Conservation (phyloP, 441 rosid species). For the Pelargonium citronellum region DNA sequence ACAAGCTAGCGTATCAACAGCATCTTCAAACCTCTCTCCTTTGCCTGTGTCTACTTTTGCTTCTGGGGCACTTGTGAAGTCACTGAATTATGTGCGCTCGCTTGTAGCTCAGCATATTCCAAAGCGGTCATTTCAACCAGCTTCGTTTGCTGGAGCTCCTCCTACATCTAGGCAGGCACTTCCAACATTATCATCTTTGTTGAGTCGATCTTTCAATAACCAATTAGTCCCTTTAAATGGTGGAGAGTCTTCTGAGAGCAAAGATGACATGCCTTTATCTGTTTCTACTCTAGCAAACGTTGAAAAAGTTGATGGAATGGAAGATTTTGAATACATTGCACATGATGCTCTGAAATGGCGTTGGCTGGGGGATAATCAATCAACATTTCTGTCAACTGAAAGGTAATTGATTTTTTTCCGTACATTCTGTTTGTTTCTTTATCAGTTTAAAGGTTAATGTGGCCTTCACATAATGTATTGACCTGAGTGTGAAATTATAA, state of each 20-base stretch:
- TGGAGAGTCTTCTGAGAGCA: slow-evolving; percentile 62
- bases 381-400: slow-evolving; percentile 51
- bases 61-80: slow-evolving; percentile 80
- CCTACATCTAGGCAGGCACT: slow-evolving; percentile 69
- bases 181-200: slow-evolving; percentile 73
- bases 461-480: slow-evolving; percentile 7
- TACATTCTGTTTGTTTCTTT: slow-evolving; percentile 2
- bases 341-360: slow-evolving; percentile 85
- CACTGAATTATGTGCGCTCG: slow-evolving; percentile 89
- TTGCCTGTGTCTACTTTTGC: slow-evolving; percentile 85
- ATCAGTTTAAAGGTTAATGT: slow-evolving; percentile 5
- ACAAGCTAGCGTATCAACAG: slow-evolving; percentile 35
- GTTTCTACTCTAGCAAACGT: slow-evolving; percentile 60
- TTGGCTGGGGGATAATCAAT: slow-evolving; percentile 67
- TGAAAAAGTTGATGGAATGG: slow-evolving; percentile 51
- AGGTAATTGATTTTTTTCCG: slow-evolving; percentile 42
- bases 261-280: slow-evolving; percentile 52
- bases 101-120: slow-evolving; percentile 84
- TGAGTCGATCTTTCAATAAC: slow-evolving; percentile 80
- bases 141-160: slow-evolving; percentile 80
- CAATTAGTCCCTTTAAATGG: slow-evolving; percentile 63
- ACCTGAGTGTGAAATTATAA: slow-evolving; percentile 22
- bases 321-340: slow-evolving; percentile 66
- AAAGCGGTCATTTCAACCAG: slow-evolving; percentile 76
- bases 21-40: slow-evolving; percentile 46